A percentile compares a stretch with the other conserved stretches of the same genome.
Conservation (phyloP, 108 stramenopile genomes). For the Fistulifera pelliculosa region DNA sequence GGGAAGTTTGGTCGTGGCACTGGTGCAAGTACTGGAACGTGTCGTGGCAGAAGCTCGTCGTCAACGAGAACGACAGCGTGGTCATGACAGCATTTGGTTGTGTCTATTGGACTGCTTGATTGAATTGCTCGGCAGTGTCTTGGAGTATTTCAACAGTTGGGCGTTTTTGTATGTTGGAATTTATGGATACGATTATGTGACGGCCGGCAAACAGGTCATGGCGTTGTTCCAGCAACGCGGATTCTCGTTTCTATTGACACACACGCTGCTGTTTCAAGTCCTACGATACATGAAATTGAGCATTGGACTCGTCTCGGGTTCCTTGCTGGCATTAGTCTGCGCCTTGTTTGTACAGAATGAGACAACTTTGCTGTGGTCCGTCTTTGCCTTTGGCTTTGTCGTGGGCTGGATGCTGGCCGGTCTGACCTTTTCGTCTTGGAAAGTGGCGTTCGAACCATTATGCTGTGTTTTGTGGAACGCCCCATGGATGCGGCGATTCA, state of each 20-base stretch:
- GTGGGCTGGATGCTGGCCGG: not conserved
- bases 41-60: slow-evolving; percentile 23
- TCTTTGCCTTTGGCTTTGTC: slow-evolving; percentile 12
- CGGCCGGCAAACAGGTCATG: slow-evolving; percentile 60
- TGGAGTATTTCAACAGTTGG: slow-evolving; percentile 75
- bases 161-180: slow-evolving; percentile 78
- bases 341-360: not conserved
- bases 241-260: slow-evolving; percentile 65
- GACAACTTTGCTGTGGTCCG: not conserved
- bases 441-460: slow-evolving; percentile 8
- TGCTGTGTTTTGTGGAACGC: slow-evolving; percentile 11
- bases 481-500: slow-evolving; percentile 1
- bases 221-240: slow-evolving; percentile 57
- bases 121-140: slow-evolving; percentile 31
- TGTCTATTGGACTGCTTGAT: slow-evolving; percentile 68
- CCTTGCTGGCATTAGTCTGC: not conserved
- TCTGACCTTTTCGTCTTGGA: slow-evolving; percentile 8
- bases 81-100: slow-evolving; percentile 34
- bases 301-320: slow-evolving; percentile 51
- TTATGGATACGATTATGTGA: slow-evolving; percentile 65
- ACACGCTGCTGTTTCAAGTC: slow-evolving; percentile 45
- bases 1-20: slow-evolving; percentile 65
- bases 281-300: slow-evolving; percentile 40
- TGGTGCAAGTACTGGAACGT: slow-evolving; percentile 40
- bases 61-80: slow-evolving; percentile 19